These are phyloP conservation scores for Ustilaginoidea virens DNA, from an alignment of 2,329 filamentous ascomycete genomes.

Conservation along the genomic window DNA sequence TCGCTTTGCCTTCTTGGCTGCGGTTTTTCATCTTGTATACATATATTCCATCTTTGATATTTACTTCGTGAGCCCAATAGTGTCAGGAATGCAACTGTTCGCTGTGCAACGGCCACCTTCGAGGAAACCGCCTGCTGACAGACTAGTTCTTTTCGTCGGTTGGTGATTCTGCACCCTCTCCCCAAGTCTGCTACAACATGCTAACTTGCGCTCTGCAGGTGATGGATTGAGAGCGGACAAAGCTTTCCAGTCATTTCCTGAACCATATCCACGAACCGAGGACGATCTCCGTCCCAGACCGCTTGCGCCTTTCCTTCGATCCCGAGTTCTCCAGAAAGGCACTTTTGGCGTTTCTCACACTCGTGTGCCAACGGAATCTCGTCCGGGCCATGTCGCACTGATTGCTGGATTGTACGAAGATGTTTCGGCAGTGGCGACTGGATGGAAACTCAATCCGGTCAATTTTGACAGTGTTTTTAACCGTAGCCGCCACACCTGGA, in stretches of 20 bases:
- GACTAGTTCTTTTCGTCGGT: conserved; percentile 73
- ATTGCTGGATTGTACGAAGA: conserved; percentile 97
- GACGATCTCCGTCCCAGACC: conserved; percentile 58
- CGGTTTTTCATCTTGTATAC: conserved; percentile 87
- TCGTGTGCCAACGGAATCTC: conserved; percentile 87
- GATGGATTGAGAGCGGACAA: conserved; percentile 96
- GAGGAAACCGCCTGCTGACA: conserved; percentile 64
- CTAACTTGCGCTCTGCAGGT: conserved; percentile 27
- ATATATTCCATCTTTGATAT: conserved; percentile 95
- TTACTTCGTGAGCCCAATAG: conserved; percentile 95
- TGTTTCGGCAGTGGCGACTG: conserved; percentile 90
- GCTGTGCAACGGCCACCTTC: conserved; percentile 44
- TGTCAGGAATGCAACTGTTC: conserved; percentile 84
- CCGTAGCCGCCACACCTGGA: conserved; percentile 91
- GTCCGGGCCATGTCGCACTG: conserved; percentile 88
- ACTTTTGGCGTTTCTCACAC: conserved; percentile 98
- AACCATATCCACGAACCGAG: conserved; percentile 58
- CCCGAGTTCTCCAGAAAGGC: conserved; percentile 71
- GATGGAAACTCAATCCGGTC: conserved; percentile 97
- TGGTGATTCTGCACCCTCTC: conserved; percentile 34
- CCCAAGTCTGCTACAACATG: neutral
- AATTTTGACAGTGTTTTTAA: conserved; percentile 99
- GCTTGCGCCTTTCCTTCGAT: conserved; percentile 82
- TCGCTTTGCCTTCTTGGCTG: conserved; percentile 70
- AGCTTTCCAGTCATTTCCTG: conserved; percentile 83